Conservation (phyloP, 306 rosid genomes). For the Betula pendula region DNA sequence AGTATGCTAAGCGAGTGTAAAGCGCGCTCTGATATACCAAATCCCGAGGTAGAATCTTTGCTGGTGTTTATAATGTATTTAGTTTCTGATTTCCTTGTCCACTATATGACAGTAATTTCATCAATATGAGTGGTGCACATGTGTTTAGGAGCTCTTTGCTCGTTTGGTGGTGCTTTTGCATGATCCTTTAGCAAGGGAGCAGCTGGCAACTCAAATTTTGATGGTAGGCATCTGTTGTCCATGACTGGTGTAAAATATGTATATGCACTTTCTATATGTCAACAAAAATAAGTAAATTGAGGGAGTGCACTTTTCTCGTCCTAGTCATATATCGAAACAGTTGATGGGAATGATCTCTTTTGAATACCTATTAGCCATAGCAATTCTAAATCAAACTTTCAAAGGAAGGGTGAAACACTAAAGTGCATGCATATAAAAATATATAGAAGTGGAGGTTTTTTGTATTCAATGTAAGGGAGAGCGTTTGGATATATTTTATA, state of each 20-base stretch:
- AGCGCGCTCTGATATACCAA: constrained; percentile 73
- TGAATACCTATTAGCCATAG: neutral
- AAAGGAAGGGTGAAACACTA: neutral
- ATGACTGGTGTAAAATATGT: neutral
- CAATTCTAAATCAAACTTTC: neutral
- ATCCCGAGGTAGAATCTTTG: constrained; percentile 60
- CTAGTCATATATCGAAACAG: neutral
- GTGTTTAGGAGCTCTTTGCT: constrained; percentile 81
- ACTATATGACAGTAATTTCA: neutral
- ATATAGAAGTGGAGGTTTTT: neutral
- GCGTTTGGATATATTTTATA: neutral
- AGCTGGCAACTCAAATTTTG: constrained; percentile 83
- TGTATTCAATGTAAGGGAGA: neutral
- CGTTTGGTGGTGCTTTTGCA: constrained; percentile 95
- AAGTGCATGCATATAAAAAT: neutral
- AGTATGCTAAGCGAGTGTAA: constrained; percentile 76
- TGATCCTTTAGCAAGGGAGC: constrained; percentile 90
- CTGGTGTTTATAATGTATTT: neutral
- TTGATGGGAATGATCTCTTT: neutral
- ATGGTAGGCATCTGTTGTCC: constrained; percentile 52
- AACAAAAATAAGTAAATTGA: neutral
- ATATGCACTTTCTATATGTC: neutral
- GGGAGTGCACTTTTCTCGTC: neutral
- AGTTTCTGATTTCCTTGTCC: constrained; percentile 15
- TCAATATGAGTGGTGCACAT: constrained; percentile 29